Conservation (phyloP, 371 early-diverging fungal species). For the Syncephalastrum contaminatum region DNA sequence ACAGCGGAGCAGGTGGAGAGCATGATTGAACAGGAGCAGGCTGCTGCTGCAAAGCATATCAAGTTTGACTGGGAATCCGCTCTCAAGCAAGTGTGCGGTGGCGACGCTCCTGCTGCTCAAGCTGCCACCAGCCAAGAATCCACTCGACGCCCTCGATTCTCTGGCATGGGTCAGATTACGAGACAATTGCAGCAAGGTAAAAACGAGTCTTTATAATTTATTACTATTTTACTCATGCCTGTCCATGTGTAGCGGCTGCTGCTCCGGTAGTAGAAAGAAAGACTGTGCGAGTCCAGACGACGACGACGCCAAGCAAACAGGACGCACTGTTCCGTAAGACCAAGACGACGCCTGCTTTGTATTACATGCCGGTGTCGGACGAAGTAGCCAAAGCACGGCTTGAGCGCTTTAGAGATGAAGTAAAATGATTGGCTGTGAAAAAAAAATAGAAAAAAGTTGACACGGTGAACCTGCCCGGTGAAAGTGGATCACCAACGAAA, state of each 20-base stretch:
- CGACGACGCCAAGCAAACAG: conserved; percentile 11
- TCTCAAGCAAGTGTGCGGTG: conserved; percentile 16
- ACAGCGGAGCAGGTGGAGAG: conserved; percentile 53
- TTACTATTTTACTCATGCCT: neutral
- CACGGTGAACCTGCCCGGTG: conserved; percentile 55
- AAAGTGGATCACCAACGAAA: conserved; percentile 17
- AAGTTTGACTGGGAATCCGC: conserved; percentile 39
- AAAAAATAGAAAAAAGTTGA: conserved; percentile 22
- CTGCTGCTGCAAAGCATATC: conserved; percentile 47
- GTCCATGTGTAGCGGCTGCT: conserved; percentile 11
- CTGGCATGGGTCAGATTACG: conserved; percentile 40
- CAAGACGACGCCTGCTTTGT: conserved; percentile 44
- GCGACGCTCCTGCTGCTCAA: conserved; percentile 13
- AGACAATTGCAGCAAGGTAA: conserved; percentile 44
- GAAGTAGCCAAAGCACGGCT: conserved; percentile 32
- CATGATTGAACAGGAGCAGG: conserved; percentile 63
- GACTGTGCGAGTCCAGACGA: neutral
- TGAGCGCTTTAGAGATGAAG: conserved; percentile 18
- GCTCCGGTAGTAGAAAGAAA: conserved; percentile 8
- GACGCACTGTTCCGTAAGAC: conserved; percentile 56
- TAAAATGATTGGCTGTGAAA: conserved; percentile 5
- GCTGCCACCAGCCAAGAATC: conserved; percentile 18
- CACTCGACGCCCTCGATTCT: conserved; percentile 21
- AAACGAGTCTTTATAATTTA: neutral
- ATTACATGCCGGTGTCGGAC: conserved; percentile 53